Percentiles rank a stretch among this genome's conserved stretches.
Evolutionary conservation across 306 rosid genomes (phyloP).

Genomic region (Cicer chorassanicum): DNA sequence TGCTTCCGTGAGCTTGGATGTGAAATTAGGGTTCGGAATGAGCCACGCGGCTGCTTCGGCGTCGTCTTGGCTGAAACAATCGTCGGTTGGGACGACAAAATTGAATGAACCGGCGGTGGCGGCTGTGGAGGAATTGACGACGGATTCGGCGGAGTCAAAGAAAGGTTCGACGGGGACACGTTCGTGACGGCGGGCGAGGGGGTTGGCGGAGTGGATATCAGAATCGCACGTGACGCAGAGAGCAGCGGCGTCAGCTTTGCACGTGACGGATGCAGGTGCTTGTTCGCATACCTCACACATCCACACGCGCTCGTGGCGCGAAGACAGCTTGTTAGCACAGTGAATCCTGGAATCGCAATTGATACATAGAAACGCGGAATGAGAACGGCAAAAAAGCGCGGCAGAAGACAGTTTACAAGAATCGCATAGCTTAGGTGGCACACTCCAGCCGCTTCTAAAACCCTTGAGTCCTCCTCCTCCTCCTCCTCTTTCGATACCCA

Average conservation of each 20-base stretch:
- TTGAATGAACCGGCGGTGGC: slow-evolving; percentile 22
- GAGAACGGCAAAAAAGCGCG: slow-evolving; percentile 68
- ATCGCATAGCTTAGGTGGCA: slow-evolving; percentile 74
- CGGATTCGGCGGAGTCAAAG: slow-evolving; percentile 63
- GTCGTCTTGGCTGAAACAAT: slow-evolving; percentile 39
- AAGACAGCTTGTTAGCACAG: slow-evolving; percentile 60
- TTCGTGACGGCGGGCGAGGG: slow-evolving; percentile 89
- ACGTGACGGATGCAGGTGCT: slow-evolving; percentile 88
- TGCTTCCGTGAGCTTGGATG: slow-evolving; percentile 56
- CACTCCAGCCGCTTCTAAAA: slow-evolving; percentile 53
- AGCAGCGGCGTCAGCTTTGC: slow-evolving; percentile 95
- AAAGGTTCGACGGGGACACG: slow-evolving; percentile 91
- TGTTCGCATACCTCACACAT: slow-evolving; percentile 96
- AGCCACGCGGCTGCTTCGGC: slow-evolving; percentile 56
- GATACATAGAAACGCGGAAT: slow-evolving; percentile 83
- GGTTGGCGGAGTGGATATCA: slow-evolving; percentile 93
- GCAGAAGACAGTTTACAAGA: slow-evolving; percentile 69
- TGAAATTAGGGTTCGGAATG: slow-evolving; percentile 57
- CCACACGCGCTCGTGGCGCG: slow-evolving; percentile 91
- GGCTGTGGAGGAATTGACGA: slow-evolving; percentile 54
- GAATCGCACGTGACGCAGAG: slow-evolving; percentile 92
- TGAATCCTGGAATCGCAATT: slow-evolving; percentile 77
- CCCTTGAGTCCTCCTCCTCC: slow-evolving; percentile 31
- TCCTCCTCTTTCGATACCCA: slow-evolving; percentile 63
- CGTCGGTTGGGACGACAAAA: slow-evolving; percentile 46